Evolutionary conservation across 2,329 filamentous ascomycete genomes (phyloP).

Genomic region (Ceratocystis lukuohia): DNA sequence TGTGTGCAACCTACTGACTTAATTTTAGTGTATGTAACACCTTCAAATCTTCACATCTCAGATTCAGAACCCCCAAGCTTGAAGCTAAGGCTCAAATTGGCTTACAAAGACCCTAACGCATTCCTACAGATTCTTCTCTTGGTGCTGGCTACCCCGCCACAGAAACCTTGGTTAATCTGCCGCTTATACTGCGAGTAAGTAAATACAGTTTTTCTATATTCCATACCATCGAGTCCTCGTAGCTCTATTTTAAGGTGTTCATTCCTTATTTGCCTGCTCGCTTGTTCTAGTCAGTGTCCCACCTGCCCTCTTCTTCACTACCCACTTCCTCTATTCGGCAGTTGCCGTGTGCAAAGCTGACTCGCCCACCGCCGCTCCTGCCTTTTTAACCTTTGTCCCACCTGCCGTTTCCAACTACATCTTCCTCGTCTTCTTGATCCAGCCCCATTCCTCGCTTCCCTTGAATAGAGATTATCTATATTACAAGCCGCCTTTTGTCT

Average conservation of each 20-base stretch:
- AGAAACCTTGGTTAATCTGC: conserved; percentile 23
- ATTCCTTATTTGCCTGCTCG: background rate
- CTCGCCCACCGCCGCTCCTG: background rate
- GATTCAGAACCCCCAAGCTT: background rate
- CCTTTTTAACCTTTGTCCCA: background rate
- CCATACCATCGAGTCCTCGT: background rate
- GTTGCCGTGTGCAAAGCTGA: background rate
- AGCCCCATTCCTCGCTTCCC: background rate
- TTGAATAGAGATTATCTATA: too few relatives aligned
- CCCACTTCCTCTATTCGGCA: background rate
- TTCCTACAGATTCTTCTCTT: conserved; percentile 21
- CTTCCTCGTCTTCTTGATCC: background rate
- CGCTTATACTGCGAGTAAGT: conserved; percentile 21
- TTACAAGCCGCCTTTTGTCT: too few relatives aligned
- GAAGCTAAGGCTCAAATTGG: background rate
- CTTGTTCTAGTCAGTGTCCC: background rate
- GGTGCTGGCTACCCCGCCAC: conserved; percentile 24
- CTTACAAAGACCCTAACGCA: conserved; percentile 2
- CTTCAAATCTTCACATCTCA: background rate
- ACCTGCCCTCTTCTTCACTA: background rate
- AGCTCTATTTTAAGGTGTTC: background rate
- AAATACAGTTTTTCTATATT: background rate
- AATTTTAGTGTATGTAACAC: conserved; percentile 17
- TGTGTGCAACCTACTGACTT: background rate
- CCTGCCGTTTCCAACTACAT: background rate